Evolutionary conservation across 108 stramenopile species (phyloP).

Genomic region (Tribonema minus): DNA sequence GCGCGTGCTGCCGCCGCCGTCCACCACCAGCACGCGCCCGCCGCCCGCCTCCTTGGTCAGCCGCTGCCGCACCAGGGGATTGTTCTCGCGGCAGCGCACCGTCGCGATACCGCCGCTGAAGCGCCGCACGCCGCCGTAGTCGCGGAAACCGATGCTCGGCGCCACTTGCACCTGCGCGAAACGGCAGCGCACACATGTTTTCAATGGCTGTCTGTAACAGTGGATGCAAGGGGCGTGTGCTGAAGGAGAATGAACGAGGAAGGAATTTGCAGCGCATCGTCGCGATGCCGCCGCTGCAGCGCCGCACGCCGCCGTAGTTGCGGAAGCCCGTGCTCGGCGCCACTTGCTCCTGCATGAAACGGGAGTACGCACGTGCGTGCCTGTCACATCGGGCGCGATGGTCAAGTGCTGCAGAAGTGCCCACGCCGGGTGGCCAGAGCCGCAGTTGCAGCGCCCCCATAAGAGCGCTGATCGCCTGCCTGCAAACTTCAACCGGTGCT

Average conservation of each 20-base stretch:
- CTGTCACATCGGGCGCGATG: no score
- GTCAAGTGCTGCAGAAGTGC: no score
- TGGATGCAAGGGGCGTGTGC: no score
- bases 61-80: constrained; percentile 24
- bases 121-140: constrained; percentile 22
- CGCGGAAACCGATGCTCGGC: constrained; percentile 12
- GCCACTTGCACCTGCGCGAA: constrained; percentile 20
- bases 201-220: no score
- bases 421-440: no score
- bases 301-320: constrained; percentile 19
- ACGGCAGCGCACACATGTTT: no score
- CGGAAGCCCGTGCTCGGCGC: constrained; percentile 13
- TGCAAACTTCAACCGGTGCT: no score
- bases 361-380: no score
- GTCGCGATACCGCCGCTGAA: constrained; percentile 35
- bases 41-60: constrained; percentile 22
- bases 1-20: constrained; percentile 31
- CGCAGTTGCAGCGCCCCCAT: no score
- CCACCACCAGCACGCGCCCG: constrained; percentile 44
- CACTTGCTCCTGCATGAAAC: constrained; percentile 14
- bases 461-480: no score
- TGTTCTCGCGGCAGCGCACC: constrained; percentile 41
- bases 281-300: constrained; percentile 23
- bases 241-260: no score
- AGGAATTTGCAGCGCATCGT: no score